phyloP scores from a whole-genome alignment of 495 filamentous ascomycete genomes.

The Lasiosphaeria ovina region DNA sequence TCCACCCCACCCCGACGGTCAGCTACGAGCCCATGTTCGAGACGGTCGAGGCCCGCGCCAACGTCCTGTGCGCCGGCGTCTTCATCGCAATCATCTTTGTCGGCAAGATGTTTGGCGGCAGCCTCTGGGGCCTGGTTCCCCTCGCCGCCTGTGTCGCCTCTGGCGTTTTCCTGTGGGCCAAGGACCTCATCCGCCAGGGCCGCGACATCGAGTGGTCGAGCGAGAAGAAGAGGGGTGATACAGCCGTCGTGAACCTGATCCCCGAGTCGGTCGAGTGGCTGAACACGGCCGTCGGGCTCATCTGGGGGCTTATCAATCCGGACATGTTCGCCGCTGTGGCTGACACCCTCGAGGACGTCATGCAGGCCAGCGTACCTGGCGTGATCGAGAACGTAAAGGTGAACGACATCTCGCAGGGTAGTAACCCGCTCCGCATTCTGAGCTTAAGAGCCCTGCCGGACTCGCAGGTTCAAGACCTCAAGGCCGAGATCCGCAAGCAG shows the following conservation, averaged over 20 bases:
- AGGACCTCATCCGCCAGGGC: conserved; percentile 77
- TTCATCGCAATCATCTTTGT: conserved; percentile 70
- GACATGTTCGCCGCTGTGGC: conserved; percentile 78
- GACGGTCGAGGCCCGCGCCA: conserved; percentile 68
- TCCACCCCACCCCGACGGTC: conserved; percentile 87
- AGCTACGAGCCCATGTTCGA: conserved; percentile 84
- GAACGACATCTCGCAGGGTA: conserved; percentile 93
- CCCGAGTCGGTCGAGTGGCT: conserved; percentile 92
- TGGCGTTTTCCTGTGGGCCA: conserved; percentile 83
- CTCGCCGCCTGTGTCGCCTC: conserved; percentile 65
- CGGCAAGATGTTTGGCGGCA: conserved; percentile 76
- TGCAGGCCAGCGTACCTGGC: conserved; percentile 89
- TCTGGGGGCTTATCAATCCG: conserved; percentile 89
- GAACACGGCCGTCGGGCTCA: conserved; percentile 75
- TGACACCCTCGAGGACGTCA: conserved; percentile 69
- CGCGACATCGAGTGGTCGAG: conserved; percentile 84
- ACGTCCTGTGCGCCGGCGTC: conserved; percentile 63
- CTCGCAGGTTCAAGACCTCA: conserved; percentile 71
- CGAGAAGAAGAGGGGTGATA: conserved; percentile 80
- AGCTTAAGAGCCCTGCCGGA: conserved; percentile 87
- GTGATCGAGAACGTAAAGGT: conserved; percentile 92
- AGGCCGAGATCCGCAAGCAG: conserved; percentile 70
- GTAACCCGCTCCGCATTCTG: conserved; percentile 84
- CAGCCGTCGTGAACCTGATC: conserved; percentile 77
- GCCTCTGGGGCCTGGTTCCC: conserved; percentile 71